Percentiles rank a stretch among this genome's conserved stretches.
phyloP scores from a whole-genome alignment of 2,329 filamentous ascomycete species.

The Lachnellula hyalina region DNA sequence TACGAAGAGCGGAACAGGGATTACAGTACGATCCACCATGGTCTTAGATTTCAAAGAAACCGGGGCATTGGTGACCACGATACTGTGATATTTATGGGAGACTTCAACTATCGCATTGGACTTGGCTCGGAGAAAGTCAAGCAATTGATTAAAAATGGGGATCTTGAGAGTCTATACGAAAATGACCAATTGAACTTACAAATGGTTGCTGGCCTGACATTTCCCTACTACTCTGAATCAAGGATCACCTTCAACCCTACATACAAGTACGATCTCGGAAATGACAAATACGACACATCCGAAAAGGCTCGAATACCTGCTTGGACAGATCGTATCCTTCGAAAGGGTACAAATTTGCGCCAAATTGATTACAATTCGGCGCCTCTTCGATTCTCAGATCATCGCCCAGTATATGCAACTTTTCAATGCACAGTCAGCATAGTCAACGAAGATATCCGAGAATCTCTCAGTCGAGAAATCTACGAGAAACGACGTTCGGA shows the following conservation, averaged over 20 bases:
- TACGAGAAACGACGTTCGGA: slow-evolving; percentile 64
- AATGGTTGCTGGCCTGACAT: slow-evolving; percentile 88
- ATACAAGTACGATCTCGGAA: slow-evolving; percentile 90
- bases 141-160: slow-evolving; percentile 63
- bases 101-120: slow-evolving; percentile 97
- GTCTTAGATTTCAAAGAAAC: slow-evolving; percentile 86
- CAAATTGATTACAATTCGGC: slow-evolving; percentile 81
- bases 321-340: slow-evolving; percentile 92
- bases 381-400: slow-evolving; percentile 84
- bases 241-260: slow-evolving; percentile 86
- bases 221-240: slow-evolving; percentile 87
- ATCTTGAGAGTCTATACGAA: slow-evolving; percentile 76
- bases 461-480: slow-evolving; percentile 66
- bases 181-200: slow-evolving; percentile 96
- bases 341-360: slow-evolving; percentile 76
- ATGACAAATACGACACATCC: slow-evolving; percentile 87
- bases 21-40: slow-evolving; percentile 64
- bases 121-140: slow-evolving; percentile 73
- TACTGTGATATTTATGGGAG: slow-evolving; percentile 87
- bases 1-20: slow-evolving; percentile 95
- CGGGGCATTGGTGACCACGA: slow-evolving; percentile 85
- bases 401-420: slow-evolving; percentile 87
- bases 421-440: slow-evolving; percentile 82
- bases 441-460: slow-evolving; percentile 68
- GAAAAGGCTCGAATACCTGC: slow-evolving; percentile 94